Base-by-base conservation (phyloP, 2,329 filamentous ascomycete species). In the Pseudocercospora crystallina region DNA sequence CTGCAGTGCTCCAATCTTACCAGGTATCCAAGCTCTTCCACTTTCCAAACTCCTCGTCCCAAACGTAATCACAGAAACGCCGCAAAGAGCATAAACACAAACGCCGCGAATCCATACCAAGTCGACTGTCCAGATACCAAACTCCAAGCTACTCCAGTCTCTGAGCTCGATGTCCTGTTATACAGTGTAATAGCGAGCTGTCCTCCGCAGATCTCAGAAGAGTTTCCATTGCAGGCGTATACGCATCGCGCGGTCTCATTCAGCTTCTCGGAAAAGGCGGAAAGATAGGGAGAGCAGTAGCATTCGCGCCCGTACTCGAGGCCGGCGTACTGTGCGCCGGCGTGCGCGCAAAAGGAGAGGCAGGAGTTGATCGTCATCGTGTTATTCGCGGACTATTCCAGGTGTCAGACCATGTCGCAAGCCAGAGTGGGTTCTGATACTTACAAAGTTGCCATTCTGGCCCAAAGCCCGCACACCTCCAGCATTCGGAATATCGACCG, bases 251-350 rank as follows among this genome's bases (percentile, higher is more conserved):
- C 67, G 13, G 57, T 58, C 15, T 82, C 80, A 29, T 71, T 60
- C 8, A 82, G 64, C 53, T 74, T 73, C 8, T 61, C 64, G 12
- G 78, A 73, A 17, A 81, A 71, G 8, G 68, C 65, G 8, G 74
- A 74, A n/a, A 84, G 60, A 40, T 69, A 69, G 13, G 75, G 69
- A 15, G 77, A 73, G 65, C 82, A 85, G 75, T 80, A 84, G 73
- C 81, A 85, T 69, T 84, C 80, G 47, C 79, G 80, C 31, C 57
- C 60, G 65, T 76, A 82, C 68, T 83, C 79, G 35, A 83, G 61
- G 2, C 80, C 80, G 2, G 80, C 80, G 61, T 77, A 81, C 47
- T 69, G 67, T 10, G 65, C 69, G 32, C 61, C 62, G 5, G 32
- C 35, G 43, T 54, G 60, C n/a, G 65, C 58, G 69, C 80, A 84